A percentile compares a stretch with the other conserved stretches of the same genome.
These are phyloP conservation scores for Sclerospora graminicola DNA, from an alignment of 352 stramenopile genomes.

Conservation along the genomic window DNA sequence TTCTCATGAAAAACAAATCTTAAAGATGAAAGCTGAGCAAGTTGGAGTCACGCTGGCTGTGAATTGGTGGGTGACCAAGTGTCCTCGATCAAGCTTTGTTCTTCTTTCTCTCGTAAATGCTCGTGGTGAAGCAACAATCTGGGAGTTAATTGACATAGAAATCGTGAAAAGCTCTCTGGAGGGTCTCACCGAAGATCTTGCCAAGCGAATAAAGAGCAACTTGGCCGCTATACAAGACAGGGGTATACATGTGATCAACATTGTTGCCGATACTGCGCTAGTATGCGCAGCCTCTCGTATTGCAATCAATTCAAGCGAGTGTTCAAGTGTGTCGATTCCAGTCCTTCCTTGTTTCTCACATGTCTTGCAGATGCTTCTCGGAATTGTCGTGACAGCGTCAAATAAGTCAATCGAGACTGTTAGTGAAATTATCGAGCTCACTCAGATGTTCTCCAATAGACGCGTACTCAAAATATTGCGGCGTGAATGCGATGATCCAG, in stretches of 20 bases:
- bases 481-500: constrained; percentile 53
- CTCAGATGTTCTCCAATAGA: constrained; percentile 51
- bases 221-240: constrained; percentile 32
- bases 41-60: constrained; percentile 54
- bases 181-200: constrained; percentile 9
- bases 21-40: constrained; percentile 49
- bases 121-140: constrained; percentile 42
- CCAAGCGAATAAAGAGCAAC: constrained; percentile 37
- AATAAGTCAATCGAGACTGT: constrained; percentile 41
- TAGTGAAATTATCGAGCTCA: constrained; percentile 56
- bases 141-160: constrained; percentile 49
- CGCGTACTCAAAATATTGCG: constrained; percentile 44
- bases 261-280: constrained; percentile 48
- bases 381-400: constrained; percentile 45
- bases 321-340: constrained; percentile 33
- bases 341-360: constrained; percentile 55
- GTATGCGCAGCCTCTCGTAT: constrained; percentile 30
- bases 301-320: constrained; percentile 26
- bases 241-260: constrained; percentile 56
- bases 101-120: constrained; percentile 65
- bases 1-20: constrained; percentile 40
- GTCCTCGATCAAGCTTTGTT: constrained; percentile 36
- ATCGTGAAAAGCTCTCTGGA: constrained; percentile 30
- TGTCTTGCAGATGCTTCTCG: constrained; percentile 40
- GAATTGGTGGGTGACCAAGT: constrained; percentile 48